Conservation (phyloP, 805 yeast species). For the Candida nanaspora region DNA sequence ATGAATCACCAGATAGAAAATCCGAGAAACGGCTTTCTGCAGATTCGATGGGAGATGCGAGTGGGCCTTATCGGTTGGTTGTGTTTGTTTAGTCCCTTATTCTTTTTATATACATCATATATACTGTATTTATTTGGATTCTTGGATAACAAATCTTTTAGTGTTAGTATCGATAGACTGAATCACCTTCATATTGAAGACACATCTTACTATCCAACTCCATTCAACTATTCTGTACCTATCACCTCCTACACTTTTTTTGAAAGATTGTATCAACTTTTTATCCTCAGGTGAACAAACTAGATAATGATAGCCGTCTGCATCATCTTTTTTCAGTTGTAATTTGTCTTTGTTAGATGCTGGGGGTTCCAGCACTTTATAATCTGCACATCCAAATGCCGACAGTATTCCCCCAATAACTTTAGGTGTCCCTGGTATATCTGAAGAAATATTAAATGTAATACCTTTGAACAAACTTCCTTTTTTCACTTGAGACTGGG, state of each 20-base stretch:
- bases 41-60: too few relatives aligned
- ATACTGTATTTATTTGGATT: not conserved
- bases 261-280: slow-evolving; percentile 21
- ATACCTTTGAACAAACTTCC: slow-evolving; percentile 36
- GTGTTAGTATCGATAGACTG: not conserved
- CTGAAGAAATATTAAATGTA: slow-evolving; percentile 48
- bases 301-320: slow-evolving; percentile 13
- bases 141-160: not conserved
- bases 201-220: slow-evolving; percentile 57
- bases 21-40: too few relatives aligned
- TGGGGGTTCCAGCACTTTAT: slow-evolving; percentile 13
- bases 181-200: slow-evolving; percentile 36
- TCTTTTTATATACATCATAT: too few relatives aligned
- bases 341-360: too few relatives aligned
- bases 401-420: slow-evolving; percentile 49
- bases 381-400: slow-evolving; percentile 44
- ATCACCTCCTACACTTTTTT: slow-evolving; percentile 10
- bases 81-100: too few relatives aligned
- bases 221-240: slow-evolving; percentile 42
- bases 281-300: slow-evolving; percentile 24
- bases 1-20: too few relatives aligned
- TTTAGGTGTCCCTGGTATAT: slow-evolving; percentile 53
- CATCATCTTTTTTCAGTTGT: slow-evolving; percentile 12
- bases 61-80: too few relatives aligned
- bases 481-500: slow-evolving; percentile 12